These are phyloP conservation scores for Chrysopogon serrulatus DNA, from an alignment of 176 grass and related monocot species.

Conservation along the genomic window DNA sequence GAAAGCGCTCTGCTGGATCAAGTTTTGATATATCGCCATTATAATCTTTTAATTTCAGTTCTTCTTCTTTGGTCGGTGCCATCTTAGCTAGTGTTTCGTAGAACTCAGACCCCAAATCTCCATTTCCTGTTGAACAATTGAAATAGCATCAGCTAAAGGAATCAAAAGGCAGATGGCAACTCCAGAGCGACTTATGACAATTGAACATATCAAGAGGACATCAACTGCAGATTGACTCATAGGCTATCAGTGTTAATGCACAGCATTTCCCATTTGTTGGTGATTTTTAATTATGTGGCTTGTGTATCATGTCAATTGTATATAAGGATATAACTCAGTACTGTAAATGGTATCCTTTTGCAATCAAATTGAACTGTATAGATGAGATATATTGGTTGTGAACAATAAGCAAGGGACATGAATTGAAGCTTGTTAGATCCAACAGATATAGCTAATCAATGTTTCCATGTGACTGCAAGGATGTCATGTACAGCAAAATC, in stretches of 20 bases:
- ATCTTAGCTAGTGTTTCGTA: conserved; percentile 65
- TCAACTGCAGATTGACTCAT: background rate
- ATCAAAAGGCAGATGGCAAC: background rate
- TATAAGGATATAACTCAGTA: conserved; percentile 7
- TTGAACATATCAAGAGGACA: background rate
- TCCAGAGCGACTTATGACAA: background rate
- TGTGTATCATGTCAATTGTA: background rate
- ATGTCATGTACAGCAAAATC: conserved; percentile 5
- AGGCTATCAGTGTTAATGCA: background rate
- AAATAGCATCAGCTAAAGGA: conserved; percentile 19
- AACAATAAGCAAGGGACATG: conserved; percentile 15
- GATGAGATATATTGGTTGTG: conserved; percentile 16
- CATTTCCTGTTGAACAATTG: conserved; percentile 46
- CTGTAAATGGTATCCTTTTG: conserved; percentile 3
- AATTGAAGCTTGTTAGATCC: conserved; percentile 16
- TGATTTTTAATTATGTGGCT: background rate
- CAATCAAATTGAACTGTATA: background rate
- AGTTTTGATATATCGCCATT: conserved; percentile 56
- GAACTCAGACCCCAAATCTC: conserved; percentile 54
- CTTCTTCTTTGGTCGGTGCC: conserved; percentile 83
- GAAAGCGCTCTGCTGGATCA: conserved; percentile 66
- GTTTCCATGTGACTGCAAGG: conserved; percentile 32
- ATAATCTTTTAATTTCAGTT: conserved; percentile 49
- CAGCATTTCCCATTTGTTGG: background rate
- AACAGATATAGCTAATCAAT: conserved; percentile 40